Percentiles rank a stretch among this genome's conserved stretches.
These are phyloP conservation scores for Glaciozyma antarctica DNA, from an alignment of 768 basidiomycete genomes.

Conservation along the genomic window DNA sequence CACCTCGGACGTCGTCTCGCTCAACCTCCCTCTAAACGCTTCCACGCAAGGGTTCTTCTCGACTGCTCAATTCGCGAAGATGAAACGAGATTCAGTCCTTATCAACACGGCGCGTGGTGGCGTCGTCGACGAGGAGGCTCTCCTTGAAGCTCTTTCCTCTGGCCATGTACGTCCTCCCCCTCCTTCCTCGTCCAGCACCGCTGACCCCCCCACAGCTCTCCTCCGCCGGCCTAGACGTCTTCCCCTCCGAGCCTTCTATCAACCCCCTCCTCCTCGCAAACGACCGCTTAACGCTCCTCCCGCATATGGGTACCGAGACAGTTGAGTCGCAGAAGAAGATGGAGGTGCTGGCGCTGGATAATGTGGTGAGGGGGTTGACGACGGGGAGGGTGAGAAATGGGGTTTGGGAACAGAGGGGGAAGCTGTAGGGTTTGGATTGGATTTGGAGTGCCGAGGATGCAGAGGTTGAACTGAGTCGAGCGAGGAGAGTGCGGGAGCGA, in stretches of 20 bases:
- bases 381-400: not conserved
- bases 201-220: conserved; percentile 7
- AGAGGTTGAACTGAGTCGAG: no score
- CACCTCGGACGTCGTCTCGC: conserved; percentile 68
- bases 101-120: conserved; percentile 51
- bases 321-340: conserved; percentile 1
- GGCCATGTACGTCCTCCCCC: conserved; percentile 40
- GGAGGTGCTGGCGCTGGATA: not conserved
- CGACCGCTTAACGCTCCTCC: conserved; percentile 72
- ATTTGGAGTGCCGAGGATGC: no score
- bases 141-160: conserved; percentile 73
- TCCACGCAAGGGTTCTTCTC: conserved; percentile 61
- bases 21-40: conserved; percentile 67
- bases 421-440: not conserved
- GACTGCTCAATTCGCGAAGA: conserved; percentile 61
- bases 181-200: conserved; percentile 60
- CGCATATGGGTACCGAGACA: conserved; percentile 81
- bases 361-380: not conserved
- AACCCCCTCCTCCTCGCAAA: conserved; percentile 69
- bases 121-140: conserved; percentile 74
- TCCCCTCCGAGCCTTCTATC: conserved; percentile 68
- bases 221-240: conserved; percentile 26
- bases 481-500: no score
- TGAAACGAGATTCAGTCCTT: conserved; percentile 62
- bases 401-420: not conserved